A percentile compares a stretch with the other conserved stretches of the same genome.
phyloP scores from a whole-genome alignment of 1,284 basidiomycete species.

The Boletus mariae region DNA sequence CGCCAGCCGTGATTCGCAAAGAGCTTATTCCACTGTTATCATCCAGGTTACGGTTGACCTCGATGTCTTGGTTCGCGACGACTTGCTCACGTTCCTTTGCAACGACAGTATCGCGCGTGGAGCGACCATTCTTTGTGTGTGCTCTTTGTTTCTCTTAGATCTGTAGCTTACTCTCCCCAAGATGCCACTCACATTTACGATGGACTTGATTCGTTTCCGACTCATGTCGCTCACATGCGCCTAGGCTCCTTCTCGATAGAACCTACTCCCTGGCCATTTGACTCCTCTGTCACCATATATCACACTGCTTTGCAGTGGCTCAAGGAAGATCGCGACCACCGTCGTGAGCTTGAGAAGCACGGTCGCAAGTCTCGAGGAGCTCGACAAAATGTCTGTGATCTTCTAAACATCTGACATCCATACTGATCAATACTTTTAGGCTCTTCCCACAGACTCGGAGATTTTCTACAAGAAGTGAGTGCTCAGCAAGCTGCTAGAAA shows the following conservation, averaged over 20 bases:
- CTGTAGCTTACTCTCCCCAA: conserved; percentile 31
- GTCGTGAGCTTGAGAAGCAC: conserved; percentile 55
- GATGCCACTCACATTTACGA: conserved; percentile 97
- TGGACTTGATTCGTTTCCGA: conserved; percentile 83
- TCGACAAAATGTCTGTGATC: conserved; percentile 50
- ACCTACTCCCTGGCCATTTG: conserved; percentile 64
- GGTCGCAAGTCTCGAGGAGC: conserved; percentile 71
- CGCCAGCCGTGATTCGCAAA: conserved; percentile 1
- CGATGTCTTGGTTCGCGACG: conserved; percentile 94
- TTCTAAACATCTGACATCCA: not conserved
- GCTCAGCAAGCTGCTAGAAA: not conserved
- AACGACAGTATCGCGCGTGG: conserved; percentile 77
- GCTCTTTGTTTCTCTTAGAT: not conserved
- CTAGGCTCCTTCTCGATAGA: conserved; percentile 69
- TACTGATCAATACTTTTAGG: conserved; percentile 29
- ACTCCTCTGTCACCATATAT: conserved; percentile 45
- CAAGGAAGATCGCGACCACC: conserved; percentile 70
- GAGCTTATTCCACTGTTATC: conserved; percentile 1
- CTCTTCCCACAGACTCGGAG: conserved; percentile 73
- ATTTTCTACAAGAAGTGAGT: conserved; percentile 85
- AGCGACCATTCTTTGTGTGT: conserved; percentile 87
- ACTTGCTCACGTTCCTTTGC: conserved; percentile 85
- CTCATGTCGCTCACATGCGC: conserved; percentile 86
- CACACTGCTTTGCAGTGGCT: conserved; percentile 81
- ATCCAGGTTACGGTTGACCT: conserved; percentile 91